Percentiles rank a stretch among this genome's conserved stretches.
These are phyloP conservation scores for Bassia scoparia DNA, from an alignment of 148 eudicot species.

Conservation along the genomic window DNA sequence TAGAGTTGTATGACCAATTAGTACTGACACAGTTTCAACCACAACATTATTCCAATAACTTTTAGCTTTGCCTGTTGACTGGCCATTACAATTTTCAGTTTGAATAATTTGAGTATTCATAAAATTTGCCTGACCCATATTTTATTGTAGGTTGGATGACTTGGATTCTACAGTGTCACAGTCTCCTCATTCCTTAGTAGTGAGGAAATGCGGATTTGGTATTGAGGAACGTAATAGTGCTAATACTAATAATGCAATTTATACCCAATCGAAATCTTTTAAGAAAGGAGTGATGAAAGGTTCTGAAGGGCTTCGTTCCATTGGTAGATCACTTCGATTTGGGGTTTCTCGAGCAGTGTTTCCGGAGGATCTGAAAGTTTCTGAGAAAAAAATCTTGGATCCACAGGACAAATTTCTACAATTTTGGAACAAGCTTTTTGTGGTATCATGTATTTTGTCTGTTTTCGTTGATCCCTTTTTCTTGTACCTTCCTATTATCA, in stretches of 20 bases:
- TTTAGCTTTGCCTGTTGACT: background rate
- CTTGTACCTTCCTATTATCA: constrained; percentile 72
- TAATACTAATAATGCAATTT: constrained; percentile 27
- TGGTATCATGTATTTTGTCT: constrained; percentile 68
- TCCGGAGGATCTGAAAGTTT: constrained; percentile 78
- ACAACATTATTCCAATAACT: background rate
- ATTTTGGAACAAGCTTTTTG: constrained; percentile 65
- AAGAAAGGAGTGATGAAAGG: constrained; percentile 67
- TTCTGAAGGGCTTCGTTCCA: constrained; percentile 74
- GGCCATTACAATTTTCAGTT: background rate
- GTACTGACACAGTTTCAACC: background rate
- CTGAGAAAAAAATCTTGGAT: constrained; percentile 82
- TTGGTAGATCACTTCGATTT: constrained; percentile 72
- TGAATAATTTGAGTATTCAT: background rate
- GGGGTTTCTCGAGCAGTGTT: constrained; percentile 79
- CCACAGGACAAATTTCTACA: constrained; percentile 86
- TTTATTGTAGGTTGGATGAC: constrained; percentile 59
- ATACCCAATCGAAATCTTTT: constrained; percentile 53
- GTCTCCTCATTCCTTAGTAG: constrained; percentile 46
- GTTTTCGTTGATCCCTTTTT: constrained; percentile 79
- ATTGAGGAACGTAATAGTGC: constrained; percentile 48
- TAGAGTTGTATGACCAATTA: background rate
- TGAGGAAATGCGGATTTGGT: constrained; percentile 52
- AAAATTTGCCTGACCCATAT: background rate
- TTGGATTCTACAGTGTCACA: constrained; percentile 56